Evolutionary conservation across 2,329 filamentous ascomycete genomes (phyloP).

Genomic region (Lecanosticta acicola): DNA sequence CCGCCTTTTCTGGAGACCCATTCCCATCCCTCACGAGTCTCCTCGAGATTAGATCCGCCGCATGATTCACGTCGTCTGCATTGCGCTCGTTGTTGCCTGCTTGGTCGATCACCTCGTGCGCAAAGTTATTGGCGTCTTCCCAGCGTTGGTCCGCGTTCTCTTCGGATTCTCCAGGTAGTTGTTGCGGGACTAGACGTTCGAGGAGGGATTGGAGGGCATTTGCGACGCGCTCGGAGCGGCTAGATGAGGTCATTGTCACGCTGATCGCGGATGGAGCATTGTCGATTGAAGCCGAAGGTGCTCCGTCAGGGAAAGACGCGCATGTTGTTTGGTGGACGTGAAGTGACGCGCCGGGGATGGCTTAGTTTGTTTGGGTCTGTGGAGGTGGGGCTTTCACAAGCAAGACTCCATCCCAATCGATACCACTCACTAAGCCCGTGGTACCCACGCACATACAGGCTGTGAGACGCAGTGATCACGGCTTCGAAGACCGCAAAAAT

Average conservation of each 20-base stretch:
- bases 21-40: constrained; percentile 70
- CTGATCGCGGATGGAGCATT: background rate
- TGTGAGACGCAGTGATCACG: no score
- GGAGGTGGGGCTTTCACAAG: constrained; percentile 5
- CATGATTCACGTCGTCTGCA: constrained; percentile 77
- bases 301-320: constrained; percentile 2
- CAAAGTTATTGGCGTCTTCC: constrained; percentile 54
- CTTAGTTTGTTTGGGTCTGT: background rate
- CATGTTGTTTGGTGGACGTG: background rate
- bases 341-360: background rate
- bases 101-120: constrained; percentile 42
- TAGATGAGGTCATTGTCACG: constrained; percentile 2
- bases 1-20: constrained; percentile 65
- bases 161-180: constrained; percentile 59
- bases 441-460: no score
- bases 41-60: constrained; percentile 85
- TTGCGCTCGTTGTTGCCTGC: constrained; percentile 47
- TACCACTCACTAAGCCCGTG: no score
- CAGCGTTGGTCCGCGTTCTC: constrained; percentile 63
- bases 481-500: no score
- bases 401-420: background rate
- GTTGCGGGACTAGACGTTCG: constrained; percentile 62
- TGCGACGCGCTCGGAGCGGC: constrained; percentile 58
- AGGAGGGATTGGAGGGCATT: constrained; percentile 75
- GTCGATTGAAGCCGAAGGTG: background rate